Percentiles rank a stretch among this genome's conserved stretches.
These are phyloP conservation scores for Arctostaphylos glauca DNA, from an alignment of 148 eudicot species.

Conservation along the genomic window DNA sequence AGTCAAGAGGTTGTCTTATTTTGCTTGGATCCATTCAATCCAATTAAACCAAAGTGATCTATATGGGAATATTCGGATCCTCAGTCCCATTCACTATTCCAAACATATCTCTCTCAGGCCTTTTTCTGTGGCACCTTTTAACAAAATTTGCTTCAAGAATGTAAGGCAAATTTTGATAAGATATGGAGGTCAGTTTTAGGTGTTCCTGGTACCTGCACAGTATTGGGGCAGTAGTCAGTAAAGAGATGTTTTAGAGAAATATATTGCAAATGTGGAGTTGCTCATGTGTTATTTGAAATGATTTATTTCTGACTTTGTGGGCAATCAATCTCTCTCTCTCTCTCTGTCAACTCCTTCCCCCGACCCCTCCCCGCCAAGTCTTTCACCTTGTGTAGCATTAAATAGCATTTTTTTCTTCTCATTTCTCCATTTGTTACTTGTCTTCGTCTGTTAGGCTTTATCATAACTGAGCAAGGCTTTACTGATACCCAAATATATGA, in stretches of 20 bases:
- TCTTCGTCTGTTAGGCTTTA: constrained; percentile 2
- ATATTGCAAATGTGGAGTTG: neutral
- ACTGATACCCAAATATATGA: constrained; percentile 1
- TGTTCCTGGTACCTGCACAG: neutral
- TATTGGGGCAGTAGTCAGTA: neutral
- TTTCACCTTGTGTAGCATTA: neutral
- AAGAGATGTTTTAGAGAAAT: neutral
- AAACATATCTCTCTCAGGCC: too few relatives aligned
- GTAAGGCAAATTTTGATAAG: neutral
- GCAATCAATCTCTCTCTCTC: neutral
- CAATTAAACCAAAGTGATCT: too few relatives aligned
- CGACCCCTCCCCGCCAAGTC: neutral
- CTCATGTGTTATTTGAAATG: neutral
- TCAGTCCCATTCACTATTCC: too few relatives aligned
- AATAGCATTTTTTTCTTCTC: neutral
- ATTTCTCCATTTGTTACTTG: neutral
- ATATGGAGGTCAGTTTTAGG: neutral
- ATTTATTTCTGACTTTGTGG: neutral
- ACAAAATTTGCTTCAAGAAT: neutral
- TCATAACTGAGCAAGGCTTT: neutral
- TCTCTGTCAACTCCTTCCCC: neutral
- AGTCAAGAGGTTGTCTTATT: too few relatives aligned
- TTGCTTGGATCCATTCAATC: too few relatives aligned
- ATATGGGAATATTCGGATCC: too few relatives aligned
- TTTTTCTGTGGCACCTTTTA: neutral